Base-by-base conservation (phyloP, 805 yeast genomes). In the Vanderwaltozyma polyspora region DNA sequence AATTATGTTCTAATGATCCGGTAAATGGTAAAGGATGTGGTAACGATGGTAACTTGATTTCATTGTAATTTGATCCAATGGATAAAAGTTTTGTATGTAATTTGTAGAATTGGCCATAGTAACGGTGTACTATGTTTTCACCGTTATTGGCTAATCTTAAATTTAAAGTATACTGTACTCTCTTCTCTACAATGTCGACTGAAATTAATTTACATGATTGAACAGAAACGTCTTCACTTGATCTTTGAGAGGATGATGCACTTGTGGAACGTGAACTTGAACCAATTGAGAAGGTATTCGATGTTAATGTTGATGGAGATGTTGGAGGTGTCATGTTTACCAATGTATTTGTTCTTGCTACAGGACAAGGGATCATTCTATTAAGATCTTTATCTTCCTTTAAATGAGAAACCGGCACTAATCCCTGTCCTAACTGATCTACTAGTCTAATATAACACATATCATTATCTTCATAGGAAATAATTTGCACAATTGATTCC, bases 51-150 rank as follows among this genome's bases (percentile, higher is more conserved):
- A 37, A 10, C 21, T 31, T 6, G 8, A 29, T 25, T 4, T 32
- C 22, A 10, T 14, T 25, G 5, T 19, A 11, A 13, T 31, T 28
- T 8, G 15, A 15, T 6, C 12, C 18, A 11, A 28, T 28, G n/a
- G 22, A 17, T 8, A 29, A 16, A 5, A 48, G 14, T 31, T 38
- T 33, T 10, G 39, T 26, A 31, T 51, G 56, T 32, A 51, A 31
- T 17, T 32, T 25, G 31, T 49, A 51, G 31, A 49, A 49, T 30
- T 49, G 48, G 15, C 45, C 43, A 25, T 48, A 49, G 27, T 41
- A 43, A 9, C 46, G 36, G 19, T 37, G 29, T 19, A 43, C 34
- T 7, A 15, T 34, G 8, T 31, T 37, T 23, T 29, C 36, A 31
- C 42, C 41, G 9, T 39, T 36, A 3, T 41, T 31, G 13, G 15